phyloP scores from a whole-genome alignment of 1,139 yeast genomes.

The Hemisphaericaspora subhashii region DNA sequence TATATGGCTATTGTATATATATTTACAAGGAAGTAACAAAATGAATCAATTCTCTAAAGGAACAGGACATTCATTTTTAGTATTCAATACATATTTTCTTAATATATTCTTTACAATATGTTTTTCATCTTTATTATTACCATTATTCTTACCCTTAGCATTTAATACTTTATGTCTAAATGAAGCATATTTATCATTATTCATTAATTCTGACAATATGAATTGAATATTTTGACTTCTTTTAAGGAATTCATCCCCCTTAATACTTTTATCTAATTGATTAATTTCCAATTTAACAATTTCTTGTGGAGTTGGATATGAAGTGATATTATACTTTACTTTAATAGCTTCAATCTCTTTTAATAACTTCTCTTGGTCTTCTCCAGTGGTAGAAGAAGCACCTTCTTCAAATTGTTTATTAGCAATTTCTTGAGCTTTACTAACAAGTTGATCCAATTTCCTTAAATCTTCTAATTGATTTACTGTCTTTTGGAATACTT shows the following conservation, averaged over 20 bases:
- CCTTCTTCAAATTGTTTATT: conserved; percentile 30
- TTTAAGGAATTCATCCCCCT: conserved; percentile 14
- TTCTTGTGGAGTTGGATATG: conserved; percentile 58
- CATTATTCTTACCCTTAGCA: conserved; percentile 26
- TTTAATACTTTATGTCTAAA: conserved; percentile 30
- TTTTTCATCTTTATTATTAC: too few species aligned
- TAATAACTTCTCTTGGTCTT: conserved; percentile 30
- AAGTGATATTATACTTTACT: conserved; percentile 51
- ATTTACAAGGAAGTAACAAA: conserved; percentile 8
- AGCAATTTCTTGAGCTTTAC: conserved; percentile 26
- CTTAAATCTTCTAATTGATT: conserved; percentile 51
- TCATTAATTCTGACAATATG: conserved; percentile 36
- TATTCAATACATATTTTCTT: conserved; percentile 41
- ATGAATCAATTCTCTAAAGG: conserved; percentile 4
- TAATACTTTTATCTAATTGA: conserved; percentile 21
- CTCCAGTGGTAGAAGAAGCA: too few species aligned
- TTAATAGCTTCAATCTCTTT: conserved; percentile 50
- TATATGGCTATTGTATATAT: background rate
- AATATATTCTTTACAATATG: conserved; percentile 43
- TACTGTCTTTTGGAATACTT: conserved; percentile 34
- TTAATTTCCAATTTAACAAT: conserved; percentile 33
- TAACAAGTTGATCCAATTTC: conserved; percentile 37
- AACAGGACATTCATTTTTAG: conserved; percentile 39
- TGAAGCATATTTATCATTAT: conserved; percentile 25
- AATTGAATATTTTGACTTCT: conserved; percentile 29